These are phyloP conservation scores for Aspergillus sp. DNA, from an alignment of 2,329 filamentous ascomycete species.

Conservation along the genomic window DNA sequence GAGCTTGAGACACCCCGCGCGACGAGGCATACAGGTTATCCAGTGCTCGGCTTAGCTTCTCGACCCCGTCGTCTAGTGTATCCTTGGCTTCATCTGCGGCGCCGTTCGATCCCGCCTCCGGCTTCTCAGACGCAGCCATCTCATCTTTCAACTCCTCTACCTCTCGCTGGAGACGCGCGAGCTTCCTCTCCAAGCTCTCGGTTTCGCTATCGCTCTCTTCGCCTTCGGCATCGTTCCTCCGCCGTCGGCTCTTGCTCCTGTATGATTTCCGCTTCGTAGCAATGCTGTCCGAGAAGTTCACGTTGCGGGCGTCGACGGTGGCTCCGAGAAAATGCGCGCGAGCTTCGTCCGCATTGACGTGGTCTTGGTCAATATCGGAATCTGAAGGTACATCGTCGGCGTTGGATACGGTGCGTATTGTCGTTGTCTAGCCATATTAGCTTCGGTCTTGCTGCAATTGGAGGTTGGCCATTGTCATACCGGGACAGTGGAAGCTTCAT, in stretches of 20 bases:
- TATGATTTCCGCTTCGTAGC: slow-evolving; percentile 83
- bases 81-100: slow-evolving; percentile 51
- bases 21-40: slow-evolving; percentile 61
- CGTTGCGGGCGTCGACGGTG: slow-evolving; percentile 74
- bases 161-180: slow-evolving; percentile 82
- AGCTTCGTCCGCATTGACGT: slow-evolving; percentile 77
- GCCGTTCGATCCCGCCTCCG: slow-evolving; percentile 58
- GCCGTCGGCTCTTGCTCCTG: slow-evolving; percentile 70
- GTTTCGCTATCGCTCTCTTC: slow-evolving; percentile 78
- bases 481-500: slow-evolving; percentile 83
- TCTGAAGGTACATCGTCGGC: slow-evolving; percentile 56
- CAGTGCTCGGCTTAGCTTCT: slow-evolving; percentile 72
- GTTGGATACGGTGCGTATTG: slow-evolving; percentile 61
- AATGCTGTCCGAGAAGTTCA: slow-evolving; percentile 89
- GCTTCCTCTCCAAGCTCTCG: slow-evolving; percentile 75
- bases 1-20: slow-evolving; percentile 28
- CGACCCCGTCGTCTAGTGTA: slow-evolving; percentile 59
- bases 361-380: slow-evolving; percentile 74
- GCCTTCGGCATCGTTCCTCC: slow-evolving; percentile 59
- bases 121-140: slow-evolving; percentile 42
- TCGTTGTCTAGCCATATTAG: slow-evolving; percentile 45
- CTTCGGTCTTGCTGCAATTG: slow-evolving; percentile 43
- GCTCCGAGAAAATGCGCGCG: slow-evolving; percentile 77
- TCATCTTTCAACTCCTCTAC: slow-evolving; percentile 72
- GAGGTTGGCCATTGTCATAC: slow-evolving; percentile 56